Base-by-base conservation (phyloP, 1,284 basidiomycete species). In the Fomitopsis schrenkii region DNA sequence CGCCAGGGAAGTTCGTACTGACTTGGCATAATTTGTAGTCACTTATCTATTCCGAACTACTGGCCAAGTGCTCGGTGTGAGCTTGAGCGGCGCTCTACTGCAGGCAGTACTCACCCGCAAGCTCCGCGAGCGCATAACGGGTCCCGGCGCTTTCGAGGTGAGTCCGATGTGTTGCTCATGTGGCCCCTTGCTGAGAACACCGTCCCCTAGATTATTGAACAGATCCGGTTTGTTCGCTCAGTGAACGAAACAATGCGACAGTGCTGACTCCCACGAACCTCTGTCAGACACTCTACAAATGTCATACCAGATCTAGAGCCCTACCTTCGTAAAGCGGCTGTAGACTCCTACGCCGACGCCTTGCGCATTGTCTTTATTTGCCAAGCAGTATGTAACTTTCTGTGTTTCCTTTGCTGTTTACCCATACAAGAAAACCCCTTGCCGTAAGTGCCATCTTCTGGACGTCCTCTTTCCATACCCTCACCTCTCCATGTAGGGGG, bases 11-110 rank as follows among this genome's bases (percentile, higher is more conserved):
- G 30, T 44, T 12, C 26, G 38, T 44, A 44, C 40, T 40, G 55
- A 50, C 38, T 46, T n/a, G 35, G 28, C 46, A 56, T 28, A 53
- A 56, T 60, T 41, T 62, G 41, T 68, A 95, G 93, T 95, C 67
- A 93, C 92, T 28, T 96, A 96, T 76, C 79, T 95, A 56, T 95
- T 94, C 79, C 82, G 94, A 67, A 95, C 93, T 5, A 93, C 92
- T 12, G 94, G 94, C 15, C 94, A 96, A 77, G 94, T 95, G 22
- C 82, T 96, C 52, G 94, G 94, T 55, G 94, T 96, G 58, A 90
- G 91, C 67, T 77, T 95, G 52, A 89, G 90, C 64, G 92, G 92
- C 36, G 90, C 92, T 2, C 75, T 95, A 46, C 78, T 93, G 28
- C 94, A 96, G 75, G 84, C 85, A 5, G 80, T 94, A 36, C 80